Percentiles rank a stretch among this genome's conserved stretches.
phyloP scores from a whole-genome alignment of 805 yeast genomes.

The Pichia paraexigua region DNA sequence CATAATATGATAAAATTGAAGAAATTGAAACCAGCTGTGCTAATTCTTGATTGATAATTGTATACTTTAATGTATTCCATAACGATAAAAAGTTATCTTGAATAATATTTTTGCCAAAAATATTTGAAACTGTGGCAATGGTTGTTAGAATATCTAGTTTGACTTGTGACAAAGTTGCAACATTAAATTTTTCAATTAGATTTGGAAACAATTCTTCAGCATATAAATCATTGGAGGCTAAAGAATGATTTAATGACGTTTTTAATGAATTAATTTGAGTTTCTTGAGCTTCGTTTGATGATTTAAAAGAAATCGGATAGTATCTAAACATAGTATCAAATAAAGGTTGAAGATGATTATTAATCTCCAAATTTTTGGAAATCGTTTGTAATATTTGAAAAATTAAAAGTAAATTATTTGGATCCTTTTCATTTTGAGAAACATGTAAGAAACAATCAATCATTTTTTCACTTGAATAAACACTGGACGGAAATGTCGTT shows the following conservation, averaged over 20 bases:
- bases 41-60: constrained; percentile 70
- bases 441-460: constrained; percentile 55
- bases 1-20: constrained; percentile 24
- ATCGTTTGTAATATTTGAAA: constrained; percentile 49
- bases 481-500: constrained; percentile 20
- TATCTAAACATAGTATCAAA: constrained; percentile 91
- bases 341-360: constrained; percentile 49
- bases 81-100: constrained; percentile 59
- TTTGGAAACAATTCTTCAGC: constrained; percentile 72
- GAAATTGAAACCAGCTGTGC: constrained; percentile 23
- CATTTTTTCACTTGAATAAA: constrained; percentile 32
- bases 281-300: constrained; percentile 87
- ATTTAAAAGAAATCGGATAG: constrained; percentile 91
- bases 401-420: constrained; percentile 70
- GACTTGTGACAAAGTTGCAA: constrained; percentile 58
- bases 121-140: constrained; percentile 45
- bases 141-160: constrained; percentile 69
- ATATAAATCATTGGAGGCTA: constrained; percentile 52
- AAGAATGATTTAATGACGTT: constrained; percentile 47
- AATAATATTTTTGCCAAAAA: constrained; percentile 42
- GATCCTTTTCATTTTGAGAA: constrained; percentile 90
- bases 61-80: constrained; percentile 87
- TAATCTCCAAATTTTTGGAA: constrained; percentile 34
- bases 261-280: constrained; percentile 72
- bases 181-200: constrained; percentile 68